Base-by-base conservation (phyloP, 768 basidiomycete species). In the Boletus fagicola region DNA sequence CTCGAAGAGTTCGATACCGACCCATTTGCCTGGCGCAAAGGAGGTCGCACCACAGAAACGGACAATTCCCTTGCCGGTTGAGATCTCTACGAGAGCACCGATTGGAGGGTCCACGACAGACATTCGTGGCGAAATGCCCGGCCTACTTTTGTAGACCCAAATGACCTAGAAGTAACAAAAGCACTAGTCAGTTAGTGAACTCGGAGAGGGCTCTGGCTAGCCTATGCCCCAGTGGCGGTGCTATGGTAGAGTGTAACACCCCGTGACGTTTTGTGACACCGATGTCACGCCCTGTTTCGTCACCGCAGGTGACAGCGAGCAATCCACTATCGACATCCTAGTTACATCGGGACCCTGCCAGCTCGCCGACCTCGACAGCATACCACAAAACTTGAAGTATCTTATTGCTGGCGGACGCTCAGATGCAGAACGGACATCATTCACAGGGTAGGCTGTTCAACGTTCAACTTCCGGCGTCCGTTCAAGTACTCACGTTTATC, bases 1-100 rank as follows among this genome's bases (percentile, higher is more conserved):
- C 65, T 88, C 86, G 55, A 80, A 83, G 46, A 99, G 81, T 67
- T 96, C 94, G 52, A 98, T 85, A 11, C 97, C 97, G 49, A 97
- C 81, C 96, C 96, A 99, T 79, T 90, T 93, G 0, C 97, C 97
- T 2, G 84, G 73, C 22, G 91, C 83, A 71, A 98, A 98, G 2
- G 81, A 79, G 0, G 96, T 95, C 33, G 83, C 60, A 0, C 96
- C 97, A 50, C 80, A 82, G 78, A 94, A 99, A 24, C 94, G 82
- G 46, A 98, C 88, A 46, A 87, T 77, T 3, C 97, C 97, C 38
- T 84, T 80, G 18, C 95, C 94, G 39, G 87, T 85, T 0, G 87
- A 74, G 45, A 94, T 84, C 54, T 87, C 82, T 16, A 97, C 95
- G 54, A 90, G 81, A 4, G 92, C 81, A 33, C 90, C 89, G 48